These are phyloP conservation scores for Arthrobotrys entomopaga DNA, from an alignment of 2,329 filamentous ascomycete species.

Conservation along the genomic window DNA sequence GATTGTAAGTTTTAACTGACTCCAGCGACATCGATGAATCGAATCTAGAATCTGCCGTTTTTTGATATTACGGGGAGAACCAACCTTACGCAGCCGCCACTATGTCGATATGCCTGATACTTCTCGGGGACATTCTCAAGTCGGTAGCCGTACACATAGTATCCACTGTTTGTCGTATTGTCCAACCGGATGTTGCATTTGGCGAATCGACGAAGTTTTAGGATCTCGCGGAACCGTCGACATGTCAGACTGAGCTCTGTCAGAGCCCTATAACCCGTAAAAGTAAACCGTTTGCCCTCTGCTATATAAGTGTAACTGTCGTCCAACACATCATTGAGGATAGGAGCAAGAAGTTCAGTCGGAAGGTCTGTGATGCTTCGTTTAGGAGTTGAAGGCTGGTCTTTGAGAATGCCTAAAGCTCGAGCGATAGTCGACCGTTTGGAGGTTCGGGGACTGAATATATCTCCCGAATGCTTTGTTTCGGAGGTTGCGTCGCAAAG, in stretches of 20 bases:
- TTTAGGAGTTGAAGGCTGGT: neutral
- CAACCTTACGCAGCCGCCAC: slow-evolving; percentile 7
- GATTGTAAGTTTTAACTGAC: neutral
- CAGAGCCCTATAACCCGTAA: slow-evolving; percentile 10
- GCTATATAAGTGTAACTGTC: slow-evolving; percentile 3
- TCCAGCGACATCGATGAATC: neutral
- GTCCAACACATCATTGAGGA: slow-evolving; percentile 20
- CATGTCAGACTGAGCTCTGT: slow-evolving; percentile 26
- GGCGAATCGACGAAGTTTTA: slow-evolving; percentile 10
- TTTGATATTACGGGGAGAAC: no score
- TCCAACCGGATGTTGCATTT: slow-evolving; percentile 9
- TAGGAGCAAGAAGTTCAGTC: slow-evolving; percentile 30
- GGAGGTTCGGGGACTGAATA: neutral
- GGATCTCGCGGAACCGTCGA: slow-evolving; percentile 25
- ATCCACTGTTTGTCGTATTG: slow-evolving; percentile 18
- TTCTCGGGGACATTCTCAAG: slow-evolving; percentile 13
- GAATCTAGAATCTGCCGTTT: neutral
- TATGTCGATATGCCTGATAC: slow-evolving; percentile 11
- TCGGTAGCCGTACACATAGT: slow-evolving; percentile 14
- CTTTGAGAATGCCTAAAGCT: neutral
- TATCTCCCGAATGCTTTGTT: slow-evolving; percentile 1
- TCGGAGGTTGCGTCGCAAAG: slow-evolving; percentile 13
- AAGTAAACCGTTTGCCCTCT: slow-evolving; percentile 9
- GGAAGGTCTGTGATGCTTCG: slow-evolving; percentile 25
- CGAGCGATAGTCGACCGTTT: neutral